Percentiles rank a stretch among this genome's conserved stretches.
Conservation (phyloP, 192 early-diverging fungal genomes). For the Entophlyctis luteolus region DNA sequence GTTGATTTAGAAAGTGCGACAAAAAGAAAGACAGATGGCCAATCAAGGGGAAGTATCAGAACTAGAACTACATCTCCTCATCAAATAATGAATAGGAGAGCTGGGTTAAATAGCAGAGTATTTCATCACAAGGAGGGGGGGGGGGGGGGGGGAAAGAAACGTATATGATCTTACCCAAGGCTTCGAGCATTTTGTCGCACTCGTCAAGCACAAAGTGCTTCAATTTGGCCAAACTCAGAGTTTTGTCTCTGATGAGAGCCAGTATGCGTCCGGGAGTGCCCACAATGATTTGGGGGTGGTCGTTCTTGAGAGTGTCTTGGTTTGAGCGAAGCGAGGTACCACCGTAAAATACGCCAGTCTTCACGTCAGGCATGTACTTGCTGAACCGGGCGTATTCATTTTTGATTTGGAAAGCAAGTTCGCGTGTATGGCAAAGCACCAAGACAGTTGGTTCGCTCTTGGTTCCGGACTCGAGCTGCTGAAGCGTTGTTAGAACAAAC, state of each 20-base stretch:
- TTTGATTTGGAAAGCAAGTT: constrained; percentile 97
- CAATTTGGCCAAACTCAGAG: constrained; percentile 73
- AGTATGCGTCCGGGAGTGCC: constrained; percentile 92
- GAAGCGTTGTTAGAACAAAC: constrained; percentile 90
- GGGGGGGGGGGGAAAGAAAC: neutral
- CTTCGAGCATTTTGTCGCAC: constrained; percentile 96
- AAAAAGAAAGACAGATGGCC: neutral
- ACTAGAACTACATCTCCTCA: neutral
- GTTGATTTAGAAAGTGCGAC: too few species aligned
- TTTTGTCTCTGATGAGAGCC: constrained; percentile 79
- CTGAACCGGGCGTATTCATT: constrained; percentile 95
- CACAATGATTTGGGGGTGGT: constrained; percentile 93
- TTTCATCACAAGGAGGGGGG: neutral
- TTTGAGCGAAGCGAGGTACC: constrained; percentile 76
- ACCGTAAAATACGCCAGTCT: constrained; percentile 91
- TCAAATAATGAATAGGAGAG: neutral
- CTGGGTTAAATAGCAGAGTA: constrained; percentile 10
- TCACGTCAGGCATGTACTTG: constrained; percentile 91
- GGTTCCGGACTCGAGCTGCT: constrained; percentile 73
- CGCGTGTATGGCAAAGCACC: constrained; percentile 96
- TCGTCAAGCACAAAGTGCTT: constrained; percentile 99
- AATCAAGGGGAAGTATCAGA: neutral
- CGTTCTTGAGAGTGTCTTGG: constrained; percentile 78
- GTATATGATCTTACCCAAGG: constrained; percentile 68
- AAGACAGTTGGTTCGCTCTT: constrained; percentile 66